Evolutionary conservation across 1,284 basidiomycete species (phyloP), one percentile per base, ranked within the genome.

Genomic region (Ceratobasidium theobromae): DNA sequence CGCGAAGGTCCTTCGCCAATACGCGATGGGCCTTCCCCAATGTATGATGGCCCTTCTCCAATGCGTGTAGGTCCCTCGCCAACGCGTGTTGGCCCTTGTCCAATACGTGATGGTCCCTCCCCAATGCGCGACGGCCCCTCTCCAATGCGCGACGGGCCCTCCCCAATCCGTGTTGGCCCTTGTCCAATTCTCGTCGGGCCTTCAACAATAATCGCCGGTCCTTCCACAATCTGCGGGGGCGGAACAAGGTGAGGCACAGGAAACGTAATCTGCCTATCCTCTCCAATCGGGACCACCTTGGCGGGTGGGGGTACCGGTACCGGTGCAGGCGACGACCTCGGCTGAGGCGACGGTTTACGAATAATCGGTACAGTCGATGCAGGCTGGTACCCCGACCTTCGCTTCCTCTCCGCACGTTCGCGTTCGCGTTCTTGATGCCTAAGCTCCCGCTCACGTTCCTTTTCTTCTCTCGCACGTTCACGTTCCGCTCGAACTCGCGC

Each of bases 201-300:
- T 21, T 18, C 28, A 16, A 35, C 57, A 25, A 62, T 21, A 3
- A n/a, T 30, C 21, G 57, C 9, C 1, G 57, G 57, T 14, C 45
- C 45, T 30, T 60, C 57, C 23, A 38, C 53, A 55, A 55, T 55
- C 3, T 62, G 57, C 9, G 57, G 30, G 23, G 57, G 53, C 21
- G 57, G 43, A 11, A 41, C 53, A 41, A 41, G n/a, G 8, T 62
- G 57, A 8, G 57, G 45, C 45, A 45, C n/a, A 18, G 57, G 57
- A 23, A 49, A 62, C 45, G 32, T 32, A 27, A 62, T 51, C 46
- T 45, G 57, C 2, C 57, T 35, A 51, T 49, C 45, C 30, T 45
- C 43, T 5, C 43, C 18, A 5, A 45, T 32, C 23, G 48, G 48
- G 48, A 30, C 21, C 23, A 40, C 32, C 18, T 6, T 12, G 35